A percentile compares a stretch with the other conserved stretches of the same genome.
phyloP scores from a whole-genome alignment of 306 rosid genomes.

The Pyrus pyrifolia region DNA sequence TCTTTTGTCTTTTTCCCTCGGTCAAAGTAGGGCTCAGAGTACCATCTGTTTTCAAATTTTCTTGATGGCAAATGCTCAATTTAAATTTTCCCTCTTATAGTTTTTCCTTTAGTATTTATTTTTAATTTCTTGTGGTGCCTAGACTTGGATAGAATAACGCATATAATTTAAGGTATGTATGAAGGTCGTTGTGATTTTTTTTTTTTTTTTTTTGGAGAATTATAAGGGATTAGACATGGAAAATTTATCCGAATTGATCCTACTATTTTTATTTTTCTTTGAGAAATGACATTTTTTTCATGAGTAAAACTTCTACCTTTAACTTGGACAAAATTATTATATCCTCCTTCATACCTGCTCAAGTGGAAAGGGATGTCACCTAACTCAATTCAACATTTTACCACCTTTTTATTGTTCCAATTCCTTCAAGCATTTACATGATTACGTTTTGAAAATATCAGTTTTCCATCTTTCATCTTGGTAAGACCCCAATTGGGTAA shows the following conservation, averaged over 20 bases:
- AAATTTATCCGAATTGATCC: too few species aligned
- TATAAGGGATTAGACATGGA: too few species aligned
- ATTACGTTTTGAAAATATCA: constrained; percentile 7
- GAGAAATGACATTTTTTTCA: too few species aligned
- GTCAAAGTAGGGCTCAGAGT: neutral
- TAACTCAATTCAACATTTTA: neutral
- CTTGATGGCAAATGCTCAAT: constrained; percentile 12
- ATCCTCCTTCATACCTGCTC: too few species aligned
- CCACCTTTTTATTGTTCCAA: neutral
- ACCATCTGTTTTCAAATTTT: constrained; percentile 10
- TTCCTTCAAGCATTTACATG: constrained; percentile 19
- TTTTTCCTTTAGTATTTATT: neutral
- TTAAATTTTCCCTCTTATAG: constrained; percentile 6
- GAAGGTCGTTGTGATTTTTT: too few species aligned
- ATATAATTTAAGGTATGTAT: too few species aligned
- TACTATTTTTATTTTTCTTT: too few species aligned
- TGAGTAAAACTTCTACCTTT: too few species aligned
- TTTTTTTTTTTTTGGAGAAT: too few species aligned
- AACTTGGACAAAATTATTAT: too few species aligned
- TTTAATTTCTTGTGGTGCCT: neutral
- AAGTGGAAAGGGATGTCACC: neutral
- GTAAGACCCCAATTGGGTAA: constrained; percentile 21
- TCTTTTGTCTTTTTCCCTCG: neutral
- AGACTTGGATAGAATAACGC: too few species aligned
- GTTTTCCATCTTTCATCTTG: constrained; percentile 24